A percentile compares a stretch with the other conserved stretches of the same genome.
These are phyloP conservation scores for Talaromyces sp. DNA, from an alignment of 2,329 filamentous ascomycete genomes.

Conservation along the genomic window DNA sequence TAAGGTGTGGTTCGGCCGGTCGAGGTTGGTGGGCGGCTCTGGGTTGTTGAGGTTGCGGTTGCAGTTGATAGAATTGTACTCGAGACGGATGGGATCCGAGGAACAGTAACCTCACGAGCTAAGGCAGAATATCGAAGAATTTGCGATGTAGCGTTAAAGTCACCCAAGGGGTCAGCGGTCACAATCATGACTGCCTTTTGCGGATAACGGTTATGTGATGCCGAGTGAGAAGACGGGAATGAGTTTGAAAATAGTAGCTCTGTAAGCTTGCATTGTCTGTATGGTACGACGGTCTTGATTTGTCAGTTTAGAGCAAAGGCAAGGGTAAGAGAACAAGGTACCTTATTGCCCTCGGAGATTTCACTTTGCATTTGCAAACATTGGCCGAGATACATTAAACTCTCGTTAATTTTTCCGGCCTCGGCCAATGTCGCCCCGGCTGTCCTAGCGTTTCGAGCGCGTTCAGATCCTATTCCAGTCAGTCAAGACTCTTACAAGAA, in stretches of 20 bases:
- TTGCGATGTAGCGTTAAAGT: conserved; percentile 95
- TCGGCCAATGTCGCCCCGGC: conserved; percentile 88
- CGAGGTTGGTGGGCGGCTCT: conserved; percentile 30
- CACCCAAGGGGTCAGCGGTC: conserved; percentile 85
- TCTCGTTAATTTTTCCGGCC: conserved; percentile 97
- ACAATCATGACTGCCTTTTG: conserved; percentile 96
- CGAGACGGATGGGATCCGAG: conserved; percentile 78
- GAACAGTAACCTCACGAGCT: conserved; percentile 87
- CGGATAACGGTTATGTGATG: conserved; percentile 58
- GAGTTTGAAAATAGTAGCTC: conserved; percentile 86
- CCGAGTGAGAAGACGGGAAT: conserved; percentile 62
- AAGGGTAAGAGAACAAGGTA: conserved; percentile 36
- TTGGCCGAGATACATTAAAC: conserved; percentile 95
- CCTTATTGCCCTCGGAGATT: conserved; percentile 68
- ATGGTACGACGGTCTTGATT: conserved; percentile 69
- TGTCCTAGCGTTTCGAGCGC: conserved; percentile 89
- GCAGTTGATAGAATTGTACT: conserved; percentile 58
- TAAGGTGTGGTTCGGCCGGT: conserved; percentile 45
- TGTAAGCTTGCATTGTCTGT: conserved; percentile 79
- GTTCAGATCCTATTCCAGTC: conserved; percentile 63
- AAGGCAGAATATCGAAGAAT: conserved; percentile 92
- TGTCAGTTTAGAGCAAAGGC: not conserved
- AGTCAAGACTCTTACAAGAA: not conserved
- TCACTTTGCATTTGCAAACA: conserved; percentile 95
- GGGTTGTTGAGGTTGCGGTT: conserved; percentile 21